Evolutionary conservation across 176 grass and related monocot genomes (phyloP).

Genomic region (Rhynchospora pubera): DNA sequence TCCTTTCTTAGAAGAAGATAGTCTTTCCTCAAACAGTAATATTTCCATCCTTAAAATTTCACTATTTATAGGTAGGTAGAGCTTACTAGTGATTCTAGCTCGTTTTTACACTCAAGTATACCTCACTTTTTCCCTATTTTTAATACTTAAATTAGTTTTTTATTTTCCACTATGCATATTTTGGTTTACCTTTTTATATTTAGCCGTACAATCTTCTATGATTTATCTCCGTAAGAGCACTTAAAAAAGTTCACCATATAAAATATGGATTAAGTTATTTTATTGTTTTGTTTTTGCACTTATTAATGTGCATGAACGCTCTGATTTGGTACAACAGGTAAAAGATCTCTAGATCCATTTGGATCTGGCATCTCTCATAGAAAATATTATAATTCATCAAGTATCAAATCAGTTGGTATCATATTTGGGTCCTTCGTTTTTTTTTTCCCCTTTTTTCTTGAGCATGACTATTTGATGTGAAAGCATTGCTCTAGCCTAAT

Average conservation of each 20-base stretch:
- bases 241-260: not conserved
- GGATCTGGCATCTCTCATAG: not conserved
- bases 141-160: too few relatives aligned
- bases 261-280: not conserved
- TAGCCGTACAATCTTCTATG: not conserved
- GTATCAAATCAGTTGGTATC: not conserved
- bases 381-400: not conserved
- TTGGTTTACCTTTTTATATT: not conserved
- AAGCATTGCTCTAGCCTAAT: not conserved
- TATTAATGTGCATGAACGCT: conserved; percentile 2
- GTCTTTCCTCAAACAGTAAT: not conserved
- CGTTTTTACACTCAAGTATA: not conserved
- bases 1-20: not conserved
- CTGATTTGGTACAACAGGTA: not conserved
- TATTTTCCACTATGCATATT: not conserved
- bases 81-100: not conserved
- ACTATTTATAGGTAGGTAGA: not conserved
- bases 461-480: not conserved
- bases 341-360: not conserved
- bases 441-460: not conserved
- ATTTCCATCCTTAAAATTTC: too few relatives aligned
- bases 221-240: not conserved
- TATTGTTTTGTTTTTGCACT: not conserved
- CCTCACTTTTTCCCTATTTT: too few relatives aligned
- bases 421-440: not conserved